phyloP scores from a whole-genome alignment of 345 rosid species.

The Eucalyptus erythrocorys region DNA sequence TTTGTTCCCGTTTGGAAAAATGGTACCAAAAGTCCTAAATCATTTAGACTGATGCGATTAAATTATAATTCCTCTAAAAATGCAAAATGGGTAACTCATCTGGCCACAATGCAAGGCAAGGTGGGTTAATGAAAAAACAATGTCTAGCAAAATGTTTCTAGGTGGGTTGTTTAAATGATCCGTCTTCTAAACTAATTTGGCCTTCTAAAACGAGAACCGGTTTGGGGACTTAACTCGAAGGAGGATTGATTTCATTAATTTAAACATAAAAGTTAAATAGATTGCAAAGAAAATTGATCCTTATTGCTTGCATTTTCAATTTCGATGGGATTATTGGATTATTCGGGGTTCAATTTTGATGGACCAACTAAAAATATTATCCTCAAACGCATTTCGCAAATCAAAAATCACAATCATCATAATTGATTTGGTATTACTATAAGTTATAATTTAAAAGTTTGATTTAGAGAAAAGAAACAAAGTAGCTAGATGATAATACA shows the following conservation, averaged over 20 bases:
- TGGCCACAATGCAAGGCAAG: not conserved
- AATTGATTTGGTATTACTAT: not conserved
- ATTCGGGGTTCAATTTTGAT: not conserved
- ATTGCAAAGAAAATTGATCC: not conserved
- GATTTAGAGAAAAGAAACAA: not conserved
- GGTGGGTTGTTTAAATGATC: not conserved
- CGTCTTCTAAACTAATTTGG: not conserved
- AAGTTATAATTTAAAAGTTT: too few species aligned
- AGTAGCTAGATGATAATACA: not conserved
- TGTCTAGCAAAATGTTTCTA: not conserved
- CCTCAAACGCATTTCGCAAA: not conserved
- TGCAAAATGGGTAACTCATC: not conserved
- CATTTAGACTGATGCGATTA: not conserved
- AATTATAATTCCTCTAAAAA: not conserved
- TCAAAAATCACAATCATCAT: not conserved
- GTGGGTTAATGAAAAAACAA: not conserved
- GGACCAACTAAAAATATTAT: not conserved
- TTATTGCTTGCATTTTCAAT: not conserved
- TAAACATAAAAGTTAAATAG: too few species aligned
- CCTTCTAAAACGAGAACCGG: not conserved
- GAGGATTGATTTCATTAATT: not conserved
- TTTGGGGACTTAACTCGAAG: not conserved
- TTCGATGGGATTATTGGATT: not conserved
- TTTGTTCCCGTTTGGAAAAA: not conserved
- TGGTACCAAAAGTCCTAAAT: not conserved